A percentile compares a stretch with the other conserved stretches of the same genome.
Conservation (phyloP, 768 basidiomycete genomes). For the Agaricus subrufescens region DNA sequence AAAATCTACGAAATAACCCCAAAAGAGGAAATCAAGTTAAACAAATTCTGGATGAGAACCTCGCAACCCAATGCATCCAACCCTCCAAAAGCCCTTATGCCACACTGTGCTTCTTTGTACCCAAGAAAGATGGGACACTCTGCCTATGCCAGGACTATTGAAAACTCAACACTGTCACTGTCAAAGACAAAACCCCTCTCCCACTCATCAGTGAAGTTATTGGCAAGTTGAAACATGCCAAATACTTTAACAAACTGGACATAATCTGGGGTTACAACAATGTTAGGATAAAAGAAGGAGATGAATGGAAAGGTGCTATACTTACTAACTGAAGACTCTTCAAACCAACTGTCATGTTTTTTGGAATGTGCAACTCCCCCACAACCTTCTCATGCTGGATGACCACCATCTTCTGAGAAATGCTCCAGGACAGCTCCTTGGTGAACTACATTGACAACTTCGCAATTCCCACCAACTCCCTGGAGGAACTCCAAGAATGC, state of each 20-base stretch:
- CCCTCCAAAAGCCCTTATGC: slow-evolving; percentile 19
- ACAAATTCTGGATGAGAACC: slow-evolving; percentile 20
- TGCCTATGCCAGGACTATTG: slow-evolving; percentile 23
- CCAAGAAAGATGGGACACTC: slow-evolving; percentile 20
- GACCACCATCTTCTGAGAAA: slow-evolving; percentile 11
- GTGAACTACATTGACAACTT: neutral
- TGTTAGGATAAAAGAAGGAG: slow-evolving; percentile 33
- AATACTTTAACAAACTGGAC: slow-evolving; percentile 8
- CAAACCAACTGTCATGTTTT: slow-evolving; percentile 19
- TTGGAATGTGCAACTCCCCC: slow-evolving; percentile 8
- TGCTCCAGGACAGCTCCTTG: neutral
- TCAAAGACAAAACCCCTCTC: slow-evolving; percentile 27
- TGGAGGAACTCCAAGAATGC: too few relatives aligned
- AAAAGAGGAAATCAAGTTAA: too few relatives aligned
- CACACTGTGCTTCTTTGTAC: slow-evolving; percentile 17
- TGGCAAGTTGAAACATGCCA: slow-evolving; percentile 9
- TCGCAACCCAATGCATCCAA: slow-evolving; percentile 20
- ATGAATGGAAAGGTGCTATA: slow-evolving; percentile 32
- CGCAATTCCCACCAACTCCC: neutral
- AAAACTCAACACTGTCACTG: slow-evolving; percentile 26
- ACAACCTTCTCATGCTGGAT: neutral
- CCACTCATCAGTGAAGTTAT: slow-evolving; percentile 16
- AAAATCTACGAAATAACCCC: too few relatives aligned
- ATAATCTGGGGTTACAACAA: slow-evolving; percentile 22
- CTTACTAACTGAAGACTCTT: slow-evolving; percentile 27